phyloP scores from a whole-genome alignment of 2,329 filamentous ascomycete species.

The Pestalotiopsis sp. region DNA sequence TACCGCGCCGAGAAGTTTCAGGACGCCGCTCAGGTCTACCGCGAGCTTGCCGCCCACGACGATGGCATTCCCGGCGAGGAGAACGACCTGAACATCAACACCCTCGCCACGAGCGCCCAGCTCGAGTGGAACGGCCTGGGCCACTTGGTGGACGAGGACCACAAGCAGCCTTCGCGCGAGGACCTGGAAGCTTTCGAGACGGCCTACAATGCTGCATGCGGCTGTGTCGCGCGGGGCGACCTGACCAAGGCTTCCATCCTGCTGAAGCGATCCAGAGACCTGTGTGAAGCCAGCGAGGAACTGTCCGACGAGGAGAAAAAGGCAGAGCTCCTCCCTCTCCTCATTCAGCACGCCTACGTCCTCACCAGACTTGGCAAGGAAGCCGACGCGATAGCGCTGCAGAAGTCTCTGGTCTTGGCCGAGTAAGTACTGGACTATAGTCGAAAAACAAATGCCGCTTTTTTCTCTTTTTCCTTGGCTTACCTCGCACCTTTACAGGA shows the following conservation, averaged over 20 bases:
- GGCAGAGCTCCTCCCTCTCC: slow-evolving; percentile 74
- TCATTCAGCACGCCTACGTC: slow-evolving; percentile 76
- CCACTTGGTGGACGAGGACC: slow-evolving; percentile 49
- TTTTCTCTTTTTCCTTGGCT: neutral
- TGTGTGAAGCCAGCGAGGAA: slow-evolving; percentile 76
- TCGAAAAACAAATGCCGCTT: slow-evolving; percentile 13
- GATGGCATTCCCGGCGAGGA: slow-evolving; percentile 60
- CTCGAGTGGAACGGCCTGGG: slow-evolving; percentile 68
- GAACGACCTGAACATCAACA: slow-evolving; percentile 77
- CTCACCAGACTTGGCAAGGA: slow-evolving; percentile 67
- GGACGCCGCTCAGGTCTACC: slow-evolving; percentile 67
- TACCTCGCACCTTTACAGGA: slow-evolving; percentile 42
- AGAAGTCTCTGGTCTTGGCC: slow-evolving; percentile 61
- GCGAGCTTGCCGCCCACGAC: slow-evolving; percentile 50
- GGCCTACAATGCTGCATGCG: slow-evolving; percentile 79
- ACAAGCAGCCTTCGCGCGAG: slow-evolving; percentile 59
- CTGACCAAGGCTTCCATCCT: slow-evolving; percentile 66
- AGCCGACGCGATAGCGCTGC: slow-evolving; percentile 66
- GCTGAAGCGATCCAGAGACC: slow-evolving; percentile 68
- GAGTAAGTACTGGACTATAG: slow-evolving; percentile 51
- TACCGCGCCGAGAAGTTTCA: slow-evolving; percentile 77
- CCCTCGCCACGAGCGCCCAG: slow-evolving; percentile 73
- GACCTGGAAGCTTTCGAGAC: slow-evolving; percentile 79
- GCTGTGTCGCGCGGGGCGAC: slow-evolving; percentile 70
- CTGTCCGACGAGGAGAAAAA: slow-evolving; percentile 74